Base-by-base conservation (phyloP, 2,329 filamentous ascomycete species). In the Colletotrichum sp. region DNA sequence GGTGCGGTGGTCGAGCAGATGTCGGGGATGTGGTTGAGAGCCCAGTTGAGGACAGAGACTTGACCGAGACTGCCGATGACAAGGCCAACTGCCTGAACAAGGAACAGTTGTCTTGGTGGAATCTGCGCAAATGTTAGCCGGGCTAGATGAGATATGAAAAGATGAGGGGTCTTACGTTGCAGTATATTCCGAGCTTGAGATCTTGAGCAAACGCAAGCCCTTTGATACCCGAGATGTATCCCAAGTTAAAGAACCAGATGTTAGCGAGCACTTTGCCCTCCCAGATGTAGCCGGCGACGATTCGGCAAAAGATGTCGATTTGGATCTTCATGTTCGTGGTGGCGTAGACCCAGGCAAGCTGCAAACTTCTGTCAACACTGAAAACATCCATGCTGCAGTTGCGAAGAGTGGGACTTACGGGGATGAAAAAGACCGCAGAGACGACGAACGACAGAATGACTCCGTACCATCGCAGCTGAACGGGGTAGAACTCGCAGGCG, bases 1-100 rank as follows among this genome's bases (percentile, higher is more conserved):
- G 82, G 78, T 62, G 89, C 86, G 10, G 87, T 78, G 4, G 79
- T 75, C 1, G 82, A 82, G 82, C 91, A 92, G 21, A 92, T 86
- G 8, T 85, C 82, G 1, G 84, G 79, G 75, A 93, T 91, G 68
- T 88, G 83, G n/a, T 82, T 81, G 4, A 88, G 80, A 0, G 81
- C 81, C 82, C 82, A 84, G 72, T 83, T 83, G 13, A 83, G 78
- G 1, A 84, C 82, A 0, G 84, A 85, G 64, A 89, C 83, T 75
- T 89, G 87, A 2, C 87, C 85, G 28, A 89, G 79, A 34, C 83
- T 85, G 9, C 86, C 85, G 80, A 87, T 85, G 8, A 89, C 63
- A 0, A 87, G 84, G 1, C 87, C 88, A 1, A 87, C 82, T 3
- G 85, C 70, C 78, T 89, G 88, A 1, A 83, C 86, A 24, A 81